Base-by-base conservation (phyloP, 805 yeast species). In the Pichia californica region DNA sequence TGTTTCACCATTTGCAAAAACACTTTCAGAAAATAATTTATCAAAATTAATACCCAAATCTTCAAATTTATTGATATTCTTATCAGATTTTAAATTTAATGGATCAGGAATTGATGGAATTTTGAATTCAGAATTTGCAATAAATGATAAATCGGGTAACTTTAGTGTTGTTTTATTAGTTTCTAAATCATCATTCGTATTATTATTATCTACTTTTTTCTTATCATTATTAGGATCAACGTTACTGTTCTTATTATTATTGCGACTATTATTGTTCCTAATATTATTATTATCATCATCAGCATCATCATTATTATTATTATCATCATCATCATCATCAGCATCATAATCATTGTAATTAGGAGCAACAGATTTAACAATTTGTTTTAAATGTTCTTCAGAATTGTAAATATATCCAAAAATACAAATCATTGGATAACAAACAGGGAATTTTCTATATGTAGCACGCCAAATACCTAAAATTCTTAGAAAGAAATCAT, bases 381-480 rank as follows among this genome's bases (percentile, higher is more conserved):
- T 33, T 21, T 43, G 42, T 29, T 38, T 46, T 31, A 58, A 54
- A 31, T 52, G 53, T 11, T 52, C 44, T 32, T 65, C 66, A 1
- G 51, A 47, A 23, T 67, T 65, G 5, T 56, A 61, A 25, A 71
- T 56, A 42, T 66, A 70, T 26, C 73, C 67, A 26, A 82, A 73
- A 37, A 77, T 63, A 43, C 69, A 70, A 47, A 73, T 70, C 28
- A 83, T 74, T 40, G 78, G 76, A 44, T 61, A 57, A n/a, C 70
- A 71, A 26, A 77, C 68, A n/a, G 79, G 68, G 61, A 81, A 79
- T 38, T 72, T 77, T 21, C 74, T 71, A 48, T 79, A 65, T 14
- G 69, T 52, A 23, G 57, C 62, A 19, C 55, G 54, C 55, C 73
- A 54, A 10, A 73, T 65, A 25, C 56, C 40, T 9, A 59, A 32